These are phyloP conservation scores for Conticribra guillardii DNA, from an alignment of 108 stramenopile species.

Conservation along the genomic window DNA sequence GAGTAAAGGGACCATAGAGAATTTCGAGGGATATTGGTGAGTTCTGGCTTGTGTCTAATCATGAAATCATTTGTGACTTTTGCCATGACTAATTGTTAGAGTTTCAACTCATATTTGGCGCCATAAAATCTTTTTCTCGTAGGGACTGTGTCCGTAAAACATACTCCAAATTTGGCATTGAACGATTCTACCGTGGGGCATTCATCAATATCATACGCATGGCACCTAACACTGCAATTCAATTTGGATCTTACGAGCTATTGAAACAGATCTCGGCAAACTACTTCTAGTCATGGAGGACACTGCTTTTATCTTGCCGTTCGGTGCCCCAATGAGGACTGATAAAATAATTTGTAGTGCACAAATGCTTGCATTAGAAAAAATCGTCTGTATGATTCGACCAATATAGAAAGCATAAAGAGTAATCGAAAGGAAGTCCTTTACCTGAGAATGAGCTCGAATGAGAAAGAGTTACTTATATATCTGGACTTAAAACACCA, in stretches of 20 bases:
- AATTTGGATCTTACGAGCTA: slow-evolving; percentile 86
- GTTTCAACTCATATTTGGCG: neutral
- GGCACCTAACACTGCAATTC: slow-evolving; percentile 89
- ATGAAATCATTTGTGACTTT: neutral
- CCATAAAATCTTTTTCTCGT: neutral
- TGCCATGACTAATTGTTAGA: neutral
- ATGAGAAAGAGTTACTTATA: too few relatives aligned
- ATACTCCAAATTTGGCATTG: slow-evolving; percentile 66
- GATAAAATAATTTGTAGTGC: too few relatives aligned
- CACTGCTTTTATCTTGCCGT: too few relatives aligned
- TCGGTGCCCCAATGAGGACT: too few relatives aligned
- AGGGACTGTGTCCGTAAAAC: slow-evolving; percentile 78
- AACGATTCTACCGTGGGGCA: slow-evolving; percentile 80
- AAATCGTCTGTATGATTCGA: too few relatives aligned
- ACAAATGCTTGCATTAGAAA: too few relatives aligned
- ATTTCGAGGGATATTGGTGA: slow-evolving; percentile 78
- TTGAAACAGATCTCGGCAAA: slow-evolving; percentile 42
- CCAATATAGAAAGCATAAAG: too few relatives aligned
- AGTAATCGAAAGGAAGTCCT: too few relatives aligned
- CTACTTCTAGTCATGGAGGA: neutral
- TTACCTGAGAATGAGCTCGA: too few relatives aligned
- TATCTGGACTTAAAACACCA: too few relatives aligned
- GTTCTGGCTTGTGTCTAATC: slow-evolving; percentile 4
- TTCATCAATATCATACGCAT: slow-evolving; percentile 83
- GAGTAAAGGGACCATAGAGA: slow-evolving; percentile 69